Evolutionary conservation across 2,329 filamentous ascomycete genomes (phyloP), one percentile per base, ranked within the genome.

Genomic region (Sarocladiaceae sp.): DNA sequence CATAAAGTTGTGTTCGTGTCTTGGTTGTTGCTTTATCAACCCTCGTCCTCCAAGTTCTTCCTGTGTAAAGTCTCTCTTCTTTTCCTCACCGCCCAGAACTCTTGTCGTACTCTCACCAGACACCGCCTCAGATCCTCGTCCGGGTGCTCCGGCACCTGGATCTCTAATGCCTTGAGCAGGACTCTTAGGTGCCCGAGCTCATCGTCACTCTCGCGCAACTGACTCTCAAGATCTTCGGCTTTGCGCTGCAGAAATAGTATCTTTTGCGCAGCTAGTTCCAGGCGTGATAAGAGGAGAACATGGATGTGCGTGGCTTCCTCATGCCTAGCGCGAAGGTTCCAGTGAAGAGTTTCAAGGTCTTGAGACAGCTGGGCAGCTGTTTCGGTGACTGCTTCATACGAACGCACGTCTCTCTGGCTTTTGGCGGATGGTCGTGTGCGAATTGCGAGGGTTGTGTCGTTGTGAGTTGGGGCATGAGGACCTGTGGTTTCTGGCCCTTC

Each of bases 251-350:
- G 71, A 53, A 80, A 77, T 22, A 82, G 71, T 53, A 87, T 81
- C 50, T 77, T 77, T 56, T 81, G 72, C 37, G 78, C 76, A 49
- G 83, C 75, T 33, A 72, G 72, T 62, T 85, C 78, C 53, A 80
- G 76, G 55, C 81, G 76, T 37, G 75, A 75, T 50, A 83, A 73
- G 20, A 86, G 76, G 28, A 86, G 66, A 22, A 73, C 73, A 60
- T 86, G 82, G 53, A 88, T 83, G 57, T 85, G 81, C 73, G 83
- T 76, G 39, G 79, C 77, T 64, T 86, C 82, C 62, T 84, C 79
- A 56, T 78, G 78, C 35, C 82, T 73, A 35, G 72, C 73, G 52
- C 74, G 71, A 18, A 86, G 70, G 52, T 76, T 78, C 25, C 65
- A 65, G 29, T 82, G 69, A 11, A 82, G 71, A 4, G 66, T 66